phyloP scores from a whole-genome alignment of 2,329 filamentous ascomycete genomes.

The Parafenestella ontariensis region DNA sequence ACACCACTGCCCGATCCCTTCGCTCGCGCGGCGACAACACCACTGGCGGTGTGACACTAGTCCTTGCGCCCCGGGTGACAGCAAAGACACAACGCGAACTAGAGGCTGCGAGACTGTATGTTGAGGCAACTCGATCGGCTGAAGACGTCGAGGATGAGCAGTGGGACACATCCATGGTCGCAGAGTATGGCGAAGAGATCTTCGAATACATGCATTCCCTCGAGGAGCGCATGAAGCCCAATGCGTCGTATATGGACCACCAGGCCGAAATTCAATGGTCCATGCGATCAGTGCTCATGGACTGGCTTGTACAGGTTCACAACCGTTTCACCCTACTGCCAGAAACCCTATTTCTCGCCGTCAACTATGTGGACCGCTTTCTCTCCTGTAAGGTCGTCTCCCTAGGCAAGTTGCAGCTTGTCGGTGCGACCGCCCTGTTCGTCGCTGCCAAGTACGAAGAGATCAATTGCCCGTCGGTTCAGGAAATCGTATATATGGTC shows the following conservation, averaged over 20 bases:
- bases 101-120: conserved; percentile 68
- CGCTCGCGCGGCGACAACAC: conserved; percentile 79
- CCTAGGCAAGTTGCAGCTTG: conserved; percentile 91
- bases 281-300: conserved; percentile 96
- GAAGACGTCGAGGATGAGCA: conserved; percentile 88
- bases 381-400: conserved; percentile 94
- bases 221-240: conserved; percentile 87
- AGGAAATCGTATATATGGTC: conserved; percentile 98
- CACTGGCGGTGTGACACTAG: conserved; percentile 66
- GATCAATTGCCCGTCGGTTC: conserved; percentile 94
- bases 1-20: conserved; percentile 78
- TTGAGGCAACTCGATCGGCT: conserved; percentile 68
- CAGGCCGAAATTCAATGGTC: conserved; percentile 99
- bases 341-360: conserved; percentile 91
- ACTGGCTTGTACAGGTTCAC: conserved; percentile 98
- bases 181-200: conserved; percentile 95
- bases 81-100: conserved; percentile 76
- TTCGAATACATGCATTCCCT: conserved; percentile 89
- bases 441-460: conserved; percentile 98
- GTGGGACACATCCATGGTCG: conserved; percentile 97
- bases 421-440: conserved; percentile 94
- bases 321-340: conserved; percentile 88
- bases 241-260: conserved; percentile 93
- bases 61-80: conserved; percentile 77
- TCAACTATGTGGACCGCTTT: conserved; percentile 98